Base-by-base conservation (phyloP, 805 yeast genomes). In the Ogataea dorogensis region DNA sequence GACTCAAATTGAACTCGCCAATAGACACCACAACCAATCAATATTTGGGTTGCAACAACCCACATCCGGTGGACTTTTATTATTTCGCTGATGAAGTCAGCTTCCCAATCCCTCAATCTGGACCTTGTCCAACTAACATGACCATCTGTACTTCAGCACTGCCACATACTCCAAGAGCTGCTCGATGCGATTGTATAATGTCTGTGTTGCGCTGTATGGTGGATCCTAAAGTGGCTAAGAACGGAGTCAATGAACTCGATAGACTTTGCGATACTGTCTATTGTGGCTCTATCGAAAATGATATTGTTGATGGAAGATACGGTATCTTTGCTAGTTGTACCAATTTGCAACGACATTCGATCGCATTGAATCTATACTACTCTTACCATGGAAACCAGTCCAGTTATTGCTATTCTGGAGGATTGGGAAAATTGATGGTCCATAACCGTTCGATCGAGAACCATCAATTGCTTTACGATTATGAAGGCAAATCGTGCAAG, bases 131-230 rank as follows among this genome's bases (percentile, higher is more conserved):
- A 2, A 8, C 19, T 5, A 36, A 38, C 20, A 29, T 44, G 40
- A 22, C 36, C 21, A 41, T 44, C 7, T 42, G 44, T 25, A 42
- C 49, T 4, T 25, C 31, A 7, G 14, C 38, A 6, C 44, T 70
- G 20, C 77, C 77, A 0, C 59, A 52, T 5, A 59, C 65, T 2
- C 77, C 78, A 2, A 63, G 67, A 38, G 43, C 56, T 7, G 64
- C 62, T 11, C 55, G 63, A 33, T 72, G 77, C 51, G 71, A 65
- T 41, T 71, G 76, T 44, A 52, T 70, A 19, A 59, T 66, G 54
- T 47, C 67, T 7, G 59, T 67, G 5, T 47, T 68, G 5, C 47
- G 63, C 1, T 71, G 76, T 47, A 55, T 66, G 25, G 49, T 59
- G 18, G 46, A 53, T 29, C 50, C 46, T 21, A 33, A 14, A 14